Percentiles rank a stretch among this genome's conserved stretches.
Conservation (phyloP, 495 filamentous ascomycete species). For the Xylaria flabelliformis region DNA sequence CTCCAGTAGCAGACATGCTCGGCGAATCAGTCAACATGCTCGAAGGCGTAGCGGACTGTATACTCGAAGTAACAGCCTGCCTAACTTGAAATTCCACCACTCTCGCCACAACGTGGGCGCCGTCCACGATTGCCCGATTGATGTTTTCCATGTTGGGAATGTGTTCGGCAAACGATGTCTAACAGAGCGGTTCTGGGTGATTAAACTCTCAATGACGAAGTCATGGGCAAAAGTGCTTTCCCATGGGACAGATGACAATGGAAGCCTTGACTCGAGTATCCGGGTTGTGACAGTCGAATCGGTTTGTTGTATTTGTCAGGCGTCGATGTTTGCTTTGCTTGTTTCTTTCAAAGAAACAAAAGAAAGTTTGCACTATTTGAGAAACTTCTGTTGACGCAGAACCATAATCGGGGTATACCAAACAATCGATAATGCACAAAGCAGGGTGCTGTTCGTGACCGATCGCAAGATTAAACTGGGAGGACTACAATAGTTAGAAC, state of each 20-base stretch:
- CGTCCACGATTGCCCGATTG: slow-evolving; percentile 40
- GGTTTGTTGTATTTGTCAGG: slow-evolving; percentile 13
- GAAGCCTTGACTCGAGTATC: background rate
- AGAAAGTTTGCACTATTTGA: slow-evolving; percentile 8
- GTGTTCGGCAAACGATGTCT: background rate
- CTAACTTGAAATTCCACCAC: slow-evolving; percentile 39
- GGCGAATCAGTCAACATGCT: slow-evolving; percentile 15
- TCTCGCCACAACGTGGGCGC: slow-evolving; percentile 42
- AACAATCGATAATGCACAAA: slow-evolving; percentile 4
- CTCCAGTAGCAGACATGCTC: slow-evolving; percentile 20
- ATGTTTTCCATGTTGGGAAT: slow-evolving; percentile 38
- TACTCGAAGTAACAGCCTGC: slow-evolving; percentile 25
- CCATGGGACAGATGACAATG: slow-evolving; percentile 3
- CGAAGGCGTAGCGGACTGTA: slow-evolving; percentile 1
- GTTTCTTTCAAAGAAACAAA: slow-evolving; percentile 5
- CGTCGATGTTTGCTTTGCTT: background rate
- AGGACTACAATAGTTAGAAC: background rate
- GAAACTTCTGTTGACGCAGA: background rate
- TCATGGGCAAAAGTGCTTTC: background rate
- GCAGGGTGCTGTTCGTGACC: slow-evolving; percentile 7
- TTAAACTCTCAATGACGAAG: slow-evolving; percentile 10
- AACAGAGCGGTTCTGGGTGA: slow-evolving; percentile 8
- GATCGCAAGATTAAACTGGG: background rate
- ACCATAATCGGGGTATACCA: background rate
- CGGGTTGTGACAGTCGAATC: background rate